Base-by-base conservation (phyloP, 106 monocot species). In the Allium fistulosum region DNA sequence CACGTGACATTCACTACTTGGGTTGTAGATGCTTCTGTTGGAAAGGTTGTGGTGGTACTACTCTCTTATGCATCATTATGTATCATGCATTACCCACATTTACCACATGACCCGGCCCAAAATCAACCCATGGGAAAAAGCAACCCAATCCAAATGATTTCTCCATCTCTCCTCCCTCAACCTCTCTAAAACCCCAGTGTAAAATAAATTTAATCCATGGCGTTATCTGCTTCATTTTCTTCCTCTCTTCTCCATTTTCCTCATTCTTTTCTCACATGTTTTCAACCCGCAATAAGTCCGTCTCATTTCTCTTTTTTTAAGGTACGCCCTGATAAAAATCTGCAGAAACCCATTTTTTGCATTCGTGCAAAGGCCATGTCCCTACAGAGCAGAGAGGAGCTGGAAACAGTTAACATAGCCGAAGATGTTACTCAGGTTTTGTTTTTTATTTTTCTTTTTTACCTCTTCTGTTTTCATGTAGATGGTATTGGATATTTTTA, bases 351-450 rank as follows among this genome's bases (percentile, higher is more conserved):
- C 48, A 17, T 65, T 16, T 49, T 49, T n/a, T 15, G 17, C 17
- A n/a, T 65, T 49, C 49, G 16, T 6, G 48, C 47, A 8, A 65
- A 65, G 49, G 64, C 64, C 26, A 49, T 49, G 48, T 65, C 64
- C 49, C n/a, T 65, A 3, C 64, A 49, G 46, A 56, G 49, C 64
- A 63, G 75, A 66, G 74, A 78, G 58, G 96, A 84, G 63, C 57
- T 84, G 46, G 91, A 92, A 11, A 75, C 78, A 17, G 96, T 97
- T 64, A 89, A 97, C 82, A 97, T 97, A 16, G 96, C 96, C 11
- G 89, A 97, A 10, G 92, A 97, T 77, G 92, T 92, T 53, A 89
- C 92, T 10, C 96, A 92, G 96, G 92, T 97, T n/a, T 17, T 7
- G 5, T 0, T 12, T 55, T 55, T 55, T 55, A 1, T 0, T 55